Evolutionary conservation across 805 yeast species (phyloP).

Genomic region (Teunomyces barrocoloradensis): DNA sequence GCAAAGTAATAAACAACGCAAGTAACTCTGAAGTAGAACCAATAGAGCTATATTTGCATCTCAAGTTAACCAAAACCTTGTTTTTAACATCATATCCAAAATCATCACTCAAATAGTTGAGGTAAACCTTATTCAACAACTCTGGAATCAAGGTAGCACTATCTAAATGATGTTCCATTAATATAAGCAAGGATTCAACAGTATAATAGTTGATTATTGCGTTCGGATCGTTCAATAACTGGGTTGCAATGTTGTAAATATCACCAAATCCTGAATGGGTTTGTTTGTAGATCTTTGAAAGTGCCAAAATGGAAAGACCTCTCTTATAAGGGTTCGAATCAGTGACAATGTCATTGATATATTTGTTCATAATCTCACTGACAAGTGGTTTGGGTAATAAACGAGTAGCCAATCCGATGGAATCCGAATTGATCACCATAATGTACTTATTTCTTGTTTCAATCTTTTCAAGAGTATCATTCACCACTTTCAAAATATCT

Average conservation of each 20-base stretch:
- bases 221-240: constrained; percentile 74
- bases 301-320: constrained; percentile 31
- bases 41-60: constrained; percentile 31
- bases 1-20: constrained; percentile 29
- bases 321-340: constrained; percentile 63
- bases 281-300: constrained; percentile 28
- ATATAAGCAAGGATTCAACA: constrained; percentile 52
- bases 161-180: constrained; percentile 56
- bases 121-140: constrained; percentile 30
- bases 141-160: constrained; percentile 43
- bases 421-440: constrained; percentile 50
- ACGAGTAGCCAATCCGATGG: constrained; percentile 50
- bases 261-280: constrained; percentile 32
- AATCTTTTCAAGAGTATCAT: constrained; percentile 50
- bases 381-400: constrained; percentile 18
- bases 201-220: constrained; percentile 80
- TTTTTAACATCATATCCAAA: constrained; percentile 36
- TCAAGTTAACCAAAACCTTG: constrained; percentile 32
- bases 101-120: constrained; percentile 33
- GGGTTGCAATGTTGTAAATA: constrained; percentile 54
- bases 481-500: constrained; percentile 40
- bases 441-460: constrained; percentile 39
- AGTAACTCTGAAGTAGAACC: constrained; percentile 23
- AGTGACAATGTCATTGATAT: constrained; percentile 64
- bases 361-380: constrained; percentile 24